Percentiles rank a stretch among this genome's conserved stretches.
These are phyloP conservation scores for Ophiostoma sp. DNA, from an alignment of 2,329 filamentous ascomycete species.

Conservation along the genomic window DNA sequence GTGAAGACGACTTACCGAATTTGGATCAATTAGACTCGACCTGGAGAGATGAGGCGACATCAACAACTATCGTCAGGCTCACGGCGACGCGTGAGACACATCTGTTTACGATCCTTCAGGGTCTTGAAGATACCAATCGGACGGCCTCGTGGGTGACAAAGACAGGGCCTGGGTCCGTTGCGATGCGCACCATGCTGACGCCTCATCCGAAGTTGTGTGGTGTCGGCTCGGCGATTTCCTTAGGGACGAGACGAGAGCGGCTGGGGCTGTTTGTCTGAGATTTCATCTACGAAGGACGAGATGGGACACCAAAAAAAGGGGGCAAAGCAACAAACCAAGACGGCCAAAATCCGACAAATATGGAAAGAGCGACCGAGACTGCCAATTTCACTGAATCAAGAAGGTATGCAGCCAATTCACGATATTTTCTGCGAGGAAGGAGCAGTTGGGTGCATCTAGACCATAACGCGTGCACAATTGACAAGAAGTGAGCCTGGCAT, in stretches of 20 bases:
- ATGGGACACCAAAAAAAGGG: not conserved
- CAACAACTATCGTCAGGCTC: not conserved
- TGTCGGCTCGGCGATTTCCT: not conserved
- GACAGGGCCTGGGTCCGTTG: not conserved
- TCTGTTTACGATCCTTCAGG: not conserved
- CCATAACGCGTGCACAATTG: not conserved
- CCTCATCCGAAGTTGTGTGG: not conserved
- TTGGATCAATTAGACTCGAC: not conserved
- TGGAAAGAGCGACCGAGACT: not conserved
- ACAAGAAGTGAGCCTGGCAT: not conserved
- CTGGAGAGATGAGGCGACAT: not conserved
- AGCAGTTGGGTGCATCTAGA: not conserved
- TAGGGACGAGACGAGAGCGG: not conserved
- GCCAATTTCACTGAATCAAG: not conserved
- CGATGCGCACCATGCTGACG: not conserved
- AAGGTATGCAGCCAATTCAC: not conserved
- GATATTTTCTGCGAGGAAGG: not conserved
- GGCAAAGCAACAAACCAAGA: not conserved
- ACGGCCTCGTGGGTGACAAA: not conserved
- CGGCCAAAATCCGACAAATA: not conserved
- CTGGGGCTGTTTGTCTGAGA: not conserved
- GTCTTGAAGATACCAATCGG: not conserved
- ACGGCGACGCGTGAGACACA: not conserved
- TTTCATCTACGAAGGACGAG: not conserved
- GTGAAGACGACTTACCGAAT: not conserved